phyloP scores from a whole-genome alignment of 306 rosid species.

The Phaseolus lunatus region DNA sequence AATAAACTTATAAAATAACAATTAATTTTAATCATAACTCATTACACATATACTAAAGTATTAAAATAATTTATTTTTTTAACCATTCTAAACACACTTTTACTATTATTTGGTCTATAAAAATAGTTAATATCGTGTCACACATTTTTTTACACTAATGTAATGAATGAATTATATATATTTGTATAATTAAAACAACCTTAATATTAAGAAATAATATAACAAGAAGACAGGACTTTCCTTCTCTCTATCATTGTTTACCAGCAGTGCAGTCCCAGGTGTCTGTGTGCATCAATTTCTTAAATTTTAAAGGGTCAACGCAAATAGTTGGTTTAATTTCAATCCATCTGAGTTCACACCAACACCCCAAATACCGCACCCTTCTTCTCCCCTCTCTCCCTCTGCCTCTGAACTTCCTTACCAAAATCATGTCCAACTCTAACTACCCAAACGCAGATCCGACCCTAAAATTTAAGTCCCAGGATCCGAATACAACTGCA shows the following conservation, averaged over 20 bases:
- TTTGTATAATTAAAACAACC: too few relatives aligned
- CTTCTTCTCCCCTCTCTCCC: background rate
- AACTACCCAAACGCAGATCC: conserved; percentile 36
- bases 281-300: background rate
- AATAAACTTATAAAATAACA: too few relatives aligned
- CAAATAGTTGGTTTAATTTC: background rate
- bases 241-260: background rate
- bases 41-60: too few relatives aligned
- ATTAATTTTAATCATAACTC: too few relatives aligned
- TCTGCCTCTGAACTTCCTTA: conserved; percentile 1
- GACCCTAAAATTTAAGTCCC: conserved; percentile 3
- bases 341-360: background rate
- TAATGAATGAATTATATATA: too few relatives aligned
- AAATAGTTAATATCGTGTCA: too few relatives aligned
- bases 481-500: conserved; percentile 6
- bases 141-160: too few relatives aligned
- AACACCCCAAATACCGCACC: background rate
- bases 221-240: background rate
- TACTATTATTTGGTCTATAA: too few relatives aligned
- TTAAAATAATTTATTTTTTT: too few relatives aligned
- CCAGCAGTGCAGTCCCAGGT: background rate
- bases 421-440: conserved; percentile 22
- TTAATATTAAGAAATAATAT: too few relatives aligned
- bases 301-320: background rate
- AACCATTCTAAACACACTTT: too few relatives aligned